These are phyloP conservation scores for Penstemon davidsonii DNA, from an alignment of 257 asterid species.

Conservation along the genomic window DNA sequence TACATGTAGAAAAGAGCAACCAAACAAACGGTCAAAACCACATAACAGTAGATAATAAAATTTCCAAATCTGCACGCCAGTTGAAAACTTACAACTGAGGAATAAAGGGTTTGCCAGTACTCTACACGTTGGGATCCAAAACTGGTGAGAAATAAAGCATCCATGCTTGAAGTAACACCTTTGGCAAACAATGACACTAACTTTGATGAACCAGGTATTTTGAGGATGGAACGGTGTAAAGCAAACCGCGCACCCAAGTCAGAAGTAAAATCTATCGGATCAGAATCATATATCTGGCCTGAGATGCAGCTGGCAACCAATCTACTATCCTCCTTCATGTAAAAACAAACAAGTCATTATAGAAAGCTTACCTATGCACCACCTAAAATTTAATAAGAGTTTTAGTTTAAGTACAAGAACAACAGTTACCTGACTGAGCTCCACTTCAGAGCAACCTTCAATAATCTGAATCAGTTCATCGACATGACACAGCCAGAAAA, in stretches of 20 bases:
- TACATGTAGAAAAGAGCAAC: conserved; percentile 28
- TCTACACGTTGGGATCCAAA: conserved; percentile 76
- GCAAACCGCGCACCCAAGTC: conserved; percentile 81
- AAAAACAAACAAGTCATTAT: conserved; percentile 24
- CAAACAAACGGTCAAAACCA: conserved; percentile 19
- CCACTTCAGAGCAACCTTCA: conserved; percentile 76
- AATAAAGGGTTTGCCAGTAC: conserved; percentile 78
- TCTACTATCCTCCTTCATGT: conserved; percentile 72
- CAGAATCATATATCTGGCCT: conserved; percentile 89
- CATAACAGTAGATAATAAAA: conserved; percentile 6
- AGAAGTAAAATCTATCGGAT: conserved; percentile 71
- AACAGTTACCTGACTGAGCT: conserved; percentile 60
- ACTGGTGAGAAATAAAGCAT: conserved; percentile 83
- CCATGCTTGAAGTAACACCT: conserved; percentile 75
- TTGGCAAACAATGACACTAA: conserved; percentile 63
- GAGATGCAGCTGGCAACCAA: conserved; percentile 72
- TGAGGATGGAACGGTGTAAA: conserved; percentile 56
- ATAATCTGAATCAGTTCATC: conserved; percentile 57
- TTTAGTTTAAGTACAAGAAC: conserved; percentile 13
- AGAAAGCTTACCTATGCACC: conserved; percentile 20
- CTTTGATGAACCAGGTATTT: conserved; percentile 78
- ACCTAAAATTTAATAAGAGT: conserved; percentile 4
- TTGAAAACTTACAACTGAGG: conserved; percentile 69
- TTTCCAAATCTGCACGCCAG: conserved; percentile 13
- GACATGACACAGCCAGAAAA: background rate